These are phyloP conservation scores for Meyerozyma athensensis DNA, from an alignment of 1,139 yeast genomes.

Conservation along the genomic window DNA sequence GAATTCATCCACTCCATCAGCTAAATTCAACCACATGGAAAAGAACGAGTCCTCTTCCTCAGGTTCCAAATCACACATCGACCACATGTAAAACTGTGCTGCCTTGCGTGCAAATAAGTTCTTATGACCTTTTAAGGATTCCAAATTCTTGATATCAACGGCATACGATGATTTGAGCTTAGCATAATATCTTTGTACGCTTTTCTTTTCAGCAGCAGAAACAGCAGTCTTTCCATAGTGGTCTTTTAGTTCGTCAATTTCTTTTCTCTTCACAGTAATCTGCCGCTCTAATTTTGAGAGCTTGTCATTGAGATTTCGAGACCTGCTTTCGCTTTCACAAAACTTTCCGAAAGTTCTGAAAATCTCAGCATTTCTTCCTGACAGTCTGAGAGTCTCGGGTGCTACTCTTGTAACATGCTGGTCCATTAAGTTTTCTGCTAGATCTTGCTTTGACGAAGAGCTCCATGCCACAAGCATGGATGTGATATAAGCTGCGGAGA, in stretches of 20 bases:
- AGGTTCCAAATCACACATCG: constrained; percentile 44
- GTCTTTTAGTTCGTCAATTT: constrained; percentile 43
- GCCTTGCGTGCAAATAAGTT: constrained; percentile 50
- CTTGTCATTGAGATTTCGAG: constrained; percentile 39
- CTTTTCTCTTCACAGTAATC: constrained; percentile 35
- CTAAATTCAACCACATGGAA: constrained; percentile 74
- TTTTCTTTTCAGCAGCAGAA: constrained; percentile 40
- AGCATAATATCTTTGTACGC: constrained; percentile 47
- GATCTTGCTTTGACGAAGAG: constrained; percentile 63
- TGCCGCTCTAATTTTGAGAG: constrained; percentile 38
- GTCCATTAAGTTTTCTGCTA: constrained; percentile 53
- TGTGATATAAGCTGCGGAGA: constrained; percentile 28
- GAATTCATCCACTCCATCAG: constrained; percentile 38
- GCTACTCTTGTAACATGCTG: constrained; percentile 49
- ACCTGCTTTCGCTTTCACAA: constrained; percentile 63
- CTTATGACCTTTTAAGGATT: constrained; percentile 30
- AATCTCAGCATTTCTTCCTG: constrained; percentile 34
- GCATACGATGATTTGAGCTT: constrained; percentile 44
- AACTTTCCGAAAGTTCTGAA: constrained; percentile 66
- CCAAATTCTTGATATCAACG: constrained; percentile 47
- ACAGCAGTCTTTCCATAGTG: constrained; percentile 37
- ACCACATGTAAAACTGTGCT: constrained; percentile 53
- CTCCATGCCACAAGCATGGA: constrained; percentile 69
- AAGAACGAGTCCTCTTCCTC: constrained; percentile 73
- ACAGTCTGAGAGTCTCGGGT: constrained; percentile 15